These are phyloP conservation scores for Nematodospora valgi DNA, from an alignment of 805 yeast genomes.

Conservation along the genomic window DNA sequence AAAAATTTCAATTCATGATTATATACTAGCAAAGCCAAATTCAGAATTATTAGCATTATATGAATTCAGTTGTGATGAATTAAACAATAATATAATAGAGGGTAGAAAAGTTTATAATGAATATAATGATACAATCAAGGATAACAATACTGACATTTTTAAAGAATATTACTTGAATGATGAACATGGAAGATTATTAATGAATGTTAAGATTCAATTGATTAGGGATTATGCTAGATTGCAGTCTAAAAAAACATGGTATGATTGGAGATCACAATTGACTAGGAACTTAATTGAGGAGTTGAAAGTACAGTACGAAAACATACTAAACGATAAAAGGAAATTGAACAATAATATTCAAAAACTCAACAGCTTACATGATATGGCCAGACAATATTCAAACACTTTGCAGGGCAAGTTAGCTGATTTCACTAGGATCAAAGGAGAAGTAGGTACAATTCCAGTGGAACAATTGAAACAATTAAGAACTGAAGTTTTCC, in stretches of 20 bases:
- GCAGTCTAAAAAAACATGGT: constrained; percentile 57
- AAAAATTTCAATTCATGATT: constrained; percentile 27
- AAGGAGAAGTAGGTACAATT: background rate
- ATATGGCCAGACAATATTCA: background rate
- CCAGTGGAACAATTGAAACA: constrained; percentile 9
- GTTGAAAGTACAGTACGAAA: constrained; percentile 14
- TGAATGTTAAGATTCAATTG: constrained; percentile 47
- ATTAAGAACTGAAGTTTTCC: constrained; percentile 13
- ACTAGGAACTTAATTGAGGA: constrained; percentile 41
- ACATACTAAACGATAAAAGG: constrained; percentile 8
- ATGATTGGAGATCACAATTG: constrained; percentile 57
- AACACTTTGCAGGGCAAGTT: background rate
- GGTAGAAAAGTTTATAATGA: constrained; percentile 47
- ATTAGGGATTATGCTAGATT: constrained; percentile 50
- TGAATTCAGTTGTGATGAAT: constrained; percentile 53
- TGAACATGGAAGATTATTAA: constrained; percentile 32
- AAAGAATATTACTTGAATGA: constrained; percentile 44
- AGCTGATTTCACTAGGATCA: background rate
- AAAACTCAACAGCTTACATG: background rate
- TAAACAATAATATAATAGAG: constrained; percentile 47
- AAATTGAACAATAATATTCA: constrained; percentile 3
- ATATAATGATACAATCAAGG: constrained; percentile 43
- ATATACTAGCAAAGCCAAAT: constrained; percentile 34
- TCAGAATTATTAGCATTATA: constrained; percentile 46
- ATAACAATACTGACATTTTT: constrained; percentile 48